Base-by-base conservation (phyloP, 2,329 filamentous ascomycete genomes). In the Drechslerella coelobrocha region DNA sequence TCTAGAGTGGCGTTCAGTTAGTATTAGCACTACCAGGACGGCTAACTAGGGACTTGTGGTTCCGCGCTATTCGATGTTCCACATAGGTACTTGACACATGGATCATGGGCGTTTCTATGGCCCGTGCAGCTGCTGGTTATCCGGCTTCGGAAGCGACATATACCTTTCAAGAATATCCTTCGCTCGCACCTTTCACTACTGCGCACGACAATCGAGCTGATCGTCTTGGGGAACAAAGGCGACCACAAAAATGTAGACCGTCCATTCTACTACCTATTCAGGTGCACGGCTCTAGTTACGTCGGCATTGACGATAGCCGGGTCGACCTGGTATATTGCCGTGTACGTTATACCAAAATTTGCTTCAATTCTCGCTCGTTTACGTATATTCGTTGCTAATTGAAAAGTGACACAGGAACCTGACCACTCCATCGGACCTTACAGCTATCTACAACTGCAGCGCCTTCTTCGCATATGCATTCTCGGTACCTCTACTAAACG, bases 391-490 rank as follows among this genome's bases (percentile, higher is more conserved):
- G n/a, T 41, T 41, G 31, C 51, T 61, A 37, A 61, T 12, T 5
- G 24, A n/a, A 26, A 23, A 19, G 29, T 8, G 24, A 39, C 66
- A 21, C 17, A 71, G 66, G 10, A 90, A 91, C 79, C 81, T 96
- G 82, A 99, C 94, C 0, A 96, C 90, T 2, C 89, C 94, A 1
- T 92, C 89, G 74, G 94, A 99, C 79, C 81, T 99, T 75, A 99
- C 94, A 0, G 94, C 94, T 59, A 99, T 99, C 76, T 99, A 99
- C 84, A 99, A 99, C 81, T 99, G 94, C 83, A 96, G 91, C 57
- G 93, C 94, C 66, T 99, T 99, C 80, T 99, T 99, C 79, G 94
- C 94, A 52, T 99, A 99, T 78, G 93, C 91, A 10, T 99, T 99
- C 78, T 95, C 90, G 48, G 92, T 99, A 47, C 92, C 92, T 0